phyloP scores from a whole-genome alignment of 2,329 filamentous ascomycete species.

The Fusarium nematophilum region DNA sequence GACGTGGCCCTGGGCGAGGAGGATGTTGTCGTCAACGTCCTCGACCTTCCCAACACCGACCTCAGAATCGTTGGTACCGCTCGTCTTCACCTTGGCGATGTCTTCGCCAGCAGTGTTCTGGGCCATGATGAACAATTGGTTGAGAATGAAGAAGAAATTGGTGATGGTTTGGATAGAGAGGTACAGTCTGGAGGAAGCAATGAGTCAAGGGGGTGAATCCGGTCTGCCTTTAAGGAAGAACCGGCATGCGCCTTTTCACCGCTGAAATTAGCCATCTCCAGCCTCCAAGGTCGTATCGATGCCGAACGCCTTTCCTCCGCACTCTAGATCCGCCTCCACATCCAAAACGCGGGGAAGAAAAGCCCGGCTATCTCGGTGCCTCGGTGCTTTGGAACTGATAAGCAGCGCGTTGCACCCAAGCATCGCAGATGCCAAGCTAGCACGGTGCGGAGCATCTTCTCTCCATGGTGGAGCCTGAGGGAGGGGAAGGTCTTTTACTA shows the following conservation, averaged over 20 bases:
- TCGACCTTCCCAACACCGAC: constrained; percentile 4
- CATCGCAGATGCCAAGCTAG: not conserved
- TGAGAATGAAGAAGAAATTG: not conserved
- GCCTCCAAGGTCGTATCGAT: constrained; percentile 2
- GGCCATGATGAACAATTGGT: constrained; percentile 7
- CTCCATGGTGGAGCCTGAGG: not conserved
- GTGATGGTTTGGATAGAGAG: not conserved
- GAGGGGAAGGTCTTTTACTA: constrained; percentile 6
- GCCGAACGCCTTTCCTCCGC: constrained; percentile 3
- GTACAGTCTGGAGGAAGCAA: not conserved
- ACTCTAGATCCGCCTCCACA: constrained; percentile 1
- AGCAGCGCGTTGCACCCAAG: no score
- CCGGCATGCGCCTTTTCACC: not conserved
- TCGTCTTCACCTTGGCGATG: constrained; percentile 9
- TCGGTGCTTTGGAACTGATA: not conserved
- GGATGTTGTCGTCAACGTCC: constrained; percentile 25
- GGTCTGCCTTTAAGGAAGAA: constrained; percentile 2
- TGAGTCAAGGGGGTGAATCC: not conserved
- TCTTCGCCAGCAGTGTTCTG: constrained; percentile 5
- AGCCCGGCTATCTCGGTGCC: not conserved
- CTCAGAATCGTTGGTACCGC: constrained; percentile 7
- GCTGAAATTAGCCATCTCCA: not conserved
- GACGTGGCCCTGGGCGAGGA: constrained; percentile 27
- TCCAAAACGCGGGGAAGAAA: constrained; percentile 2
- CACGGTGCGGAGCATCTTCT: constrained; percentile 2